Evolutionary conservation across 1,139 yeast genomes (phyloP), one percentile per base, ranked within the genome.

Genomic region (Candida sp.): DNA sequence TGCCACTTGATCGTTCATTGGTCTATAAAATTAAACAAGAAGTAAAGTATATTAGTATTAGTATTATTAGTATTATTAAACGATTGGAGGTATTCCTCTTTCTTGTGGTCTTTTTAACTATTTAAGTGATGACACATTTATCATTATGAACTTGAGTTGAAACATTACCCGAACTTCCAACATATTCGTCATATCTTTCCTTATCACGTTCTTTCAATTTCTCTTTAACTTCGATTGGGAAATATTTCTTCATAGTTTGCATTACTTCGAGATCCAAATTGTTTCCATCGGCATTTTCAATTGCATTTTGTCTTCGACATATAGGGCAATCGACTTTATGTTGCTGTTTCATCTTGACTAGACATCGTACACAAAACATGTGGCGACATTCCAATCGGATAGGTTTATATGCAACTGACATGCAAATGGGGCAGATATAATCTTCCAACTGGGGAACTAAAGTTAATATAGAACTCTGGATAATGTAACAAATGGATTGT

Each of bases 391-490:
- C 63, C 21, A 85, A 66, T 40, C 81, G 62, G 39, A 85, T 82
- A 1, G 93, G 93, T 54, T 84, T 84, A 60, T 75, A 84, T 0
- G 90, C 89, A 35, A 85, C 74, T 4, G 78, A 73, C 60, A 80
- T 76, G 56, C 93, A 85, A 6, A 85, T 79, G 1, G 91, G 90
- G 57, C 93, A 85, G 3, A 79, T 68, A 54, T 82, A 85, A 57
- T 85, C 93, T 42, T 85, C 91, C 15, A 85, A 63, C 57, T 84
- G 91, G 1, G 93, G 93, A 1, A 84, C 68, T 3, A 84, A 59
- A 19, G 77, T 73, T 33, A 84, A 58, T 9, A 85, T 60, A 9
- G 79, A 73, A 15, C 69, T 67, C 35, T 84, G 79, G 42, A 85
- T 80, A 12, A 81, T 70, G 41, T 63, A 74, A 55, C 85, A 81